Evolutionary conservation across 2,329 filamentous ascomycete species (phyloP).

Genomic region (Xylaria arbuscula): DNA sequence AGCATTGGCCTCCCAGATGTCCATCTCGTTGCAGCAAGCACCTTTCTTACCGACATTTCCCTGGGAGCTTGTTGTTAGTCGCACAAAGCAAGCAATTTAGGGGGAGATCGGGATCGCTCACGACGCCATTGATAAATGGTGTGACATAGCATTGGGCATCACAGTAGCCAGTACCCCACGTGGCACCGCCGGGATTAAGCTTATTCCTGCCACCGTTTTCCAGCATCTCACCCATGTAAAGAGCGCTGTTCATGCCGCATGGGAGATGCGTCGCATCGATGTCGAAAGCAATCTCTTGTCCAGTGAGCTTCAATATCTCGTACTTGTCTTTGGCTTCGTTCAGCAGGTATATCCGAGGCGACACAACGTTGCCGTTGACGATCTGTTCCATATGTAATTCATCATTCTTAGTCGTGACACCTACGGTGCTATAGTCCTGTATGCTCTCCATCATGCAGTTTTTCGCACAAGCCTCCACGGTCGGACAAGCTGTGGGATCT

Average conservation of each 20-base stretch:
- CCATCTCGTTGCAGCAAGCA: constrained; percentile 55
- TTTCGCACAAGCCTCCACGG: constrained; percentile 60
- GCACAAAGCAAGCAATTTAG: neutral
- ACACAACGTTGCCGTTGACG: constrained; percentile 48
- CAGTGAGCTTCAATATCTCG: constrained; percentile 68
- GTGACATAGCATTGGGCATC: constrained; percentile 53
- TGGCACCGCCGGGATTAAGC: constrained; percentile 52
- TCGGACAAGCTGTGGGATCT: constrained; percentile 59
- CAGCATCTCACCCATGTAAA: constrained; percentile 72
- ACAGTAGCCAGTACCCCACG: constrained; percentile 55
- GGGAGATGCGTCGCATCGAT: constrained; percentile 71
- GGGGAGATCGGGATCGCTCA: constrained; percentile 39
- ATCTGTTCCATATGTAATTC: constrained; percentile 55
- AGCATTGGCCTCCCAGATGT: constrained; percentile 55
- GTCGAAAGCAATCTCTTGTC: constrained; percentile 72
- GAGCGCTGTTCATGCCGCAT: constrained; percentile 71
- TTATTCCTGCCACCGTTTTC: constrained; percentile 65
- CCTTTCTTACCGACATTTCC: constrained; percentile 51
- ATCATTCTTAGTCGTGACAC: constrained; percentile 48
- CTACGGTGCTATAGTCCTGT: constrained; percentile 55
- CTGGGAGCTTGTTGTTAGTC: constrained; percentile 40
- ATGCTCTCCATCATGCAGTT: constrained; percentile 66
- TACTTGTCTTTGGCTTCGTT: constrained; percentile 65
- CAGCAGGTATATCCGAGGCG: constrained; percentile 68
- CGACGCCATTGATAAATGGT: constrained; percentile 54